phyloP scores from a whole-genome alignment of 2,329 filamentous ascomycete genomes.

The Trichoderma afroharzianum region DNA sequence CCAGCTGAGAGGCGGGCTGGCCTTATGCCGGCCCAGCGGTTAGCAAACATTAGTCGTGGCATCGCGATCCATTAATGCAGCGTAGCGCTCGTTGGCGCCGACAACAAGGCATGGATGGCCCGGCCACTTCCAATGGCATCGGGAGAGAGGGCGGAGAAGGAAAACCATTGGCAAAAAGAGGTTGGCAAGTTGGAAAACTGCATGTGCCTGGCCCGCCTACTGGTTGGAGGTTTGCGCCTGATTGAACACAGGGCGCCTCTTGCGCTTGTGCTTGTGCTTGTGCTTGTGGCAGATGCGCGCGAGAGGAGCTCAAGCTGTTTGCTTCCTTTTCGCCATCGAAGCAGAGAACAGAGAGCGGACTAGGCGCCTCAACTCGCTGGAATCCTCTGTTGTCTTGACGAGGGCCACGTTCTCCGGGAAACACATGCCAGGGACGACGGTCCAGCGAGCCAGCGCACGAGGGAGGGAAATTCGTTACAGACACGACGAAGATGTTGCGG shows the following conservation, averaged over 20 bases:
- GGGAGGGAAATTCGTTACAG: conserved; percentile 12
- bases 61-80: conserved; percentile 8
- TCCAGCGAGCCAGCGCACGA: not conserved
- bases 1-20: not conserved
- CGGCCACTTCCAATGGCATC: not conserved
- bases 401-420: not conserved
- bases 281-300: not conserved
- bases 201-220: not conserved
- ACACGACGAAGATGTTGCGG: not conserved
- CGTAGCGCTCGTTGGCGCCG: conserved; percentile 15
- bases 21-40: conserved; percentile 7
- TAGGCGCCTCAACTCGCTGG: not conserved
- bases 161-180: not conserved
- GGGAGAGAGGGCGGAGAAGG: not conserved
- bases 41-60: not conserved
- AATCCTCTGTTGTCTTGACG: not conserved
- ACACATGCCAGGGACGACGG: conserved; percentile 1
- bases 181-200: not conserved
- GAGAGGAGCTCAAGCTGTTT: not conserved
- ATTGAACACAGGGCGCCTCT: not conserved
- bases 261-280: not conserved
- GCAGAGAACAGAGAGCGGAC: not conserved
- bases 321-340: not conserved
- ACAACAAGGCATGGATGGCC: not conserved
- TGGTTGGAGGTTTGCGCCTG: not conserved